Conservation (phyloP, 2,329 filamentous ascomycete genomes). For the Aureobasidium melanogenum region DNA sequence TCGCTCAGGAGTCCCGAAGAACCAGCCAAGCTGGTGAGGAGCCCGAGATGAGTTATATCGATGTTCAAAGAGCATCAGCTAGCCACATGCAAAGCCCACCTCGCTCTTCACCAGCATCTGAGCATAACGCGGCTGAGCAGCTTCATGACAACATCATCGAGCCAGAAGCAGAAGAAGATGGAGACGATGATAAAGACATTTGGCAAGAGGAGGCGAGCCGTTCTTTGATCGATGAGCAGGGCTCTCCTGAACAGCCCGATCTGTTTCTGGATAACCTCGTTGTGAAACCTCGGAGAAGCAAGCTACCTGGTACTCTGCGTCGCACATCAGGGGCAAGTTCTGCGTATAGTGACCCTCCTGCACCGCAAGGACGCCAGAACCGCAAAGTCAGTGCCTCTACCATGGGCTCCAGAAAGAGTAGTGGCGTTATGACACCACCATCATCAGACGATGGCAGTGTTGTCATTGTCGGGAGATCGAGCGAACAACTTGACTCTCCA, state of each 20-base stretch:
- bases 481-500: neutral
- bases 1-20: neutral
- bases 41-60: neutral
- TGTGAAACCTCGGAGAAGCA: constrained; percentile 28
- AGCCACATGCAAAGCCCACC: neutral
- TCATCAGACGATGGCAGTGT: constrained; percentile 21
- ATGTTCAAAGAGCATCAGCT: constrained; percentile 22
- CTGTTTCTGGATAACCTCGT: constrained; percentile 20
- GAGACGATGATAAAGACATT: constrained; percentile 27
- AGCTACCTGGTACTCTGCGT: constrained; percentile 35
- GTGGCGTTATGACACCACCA: constrained; percentile 26
- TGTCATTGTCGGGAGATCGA: neutral
- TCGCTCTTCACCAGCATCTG: neutral
- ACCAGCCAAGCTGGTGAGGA: neutral
- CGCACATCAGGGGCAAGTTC: constrained; percentile 30
- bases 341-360: constrained; percentile 30
- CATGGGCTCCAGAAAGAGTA: constrained; percentile 7
- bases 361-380: constrained; percentile 12
- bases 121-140: neutral
- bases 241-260: constrained; percentile 11
- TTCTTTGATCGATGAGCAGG: constrained; percentile 18
- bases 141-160: neutral
- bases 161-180: constrained; percentile 18
- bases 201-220: constrained; percentile 42
- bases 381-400: constrained; percentile 13